phyloP scores from a whole-genome alignment of 345 rosid species.

The Salix udensis region DNA sequence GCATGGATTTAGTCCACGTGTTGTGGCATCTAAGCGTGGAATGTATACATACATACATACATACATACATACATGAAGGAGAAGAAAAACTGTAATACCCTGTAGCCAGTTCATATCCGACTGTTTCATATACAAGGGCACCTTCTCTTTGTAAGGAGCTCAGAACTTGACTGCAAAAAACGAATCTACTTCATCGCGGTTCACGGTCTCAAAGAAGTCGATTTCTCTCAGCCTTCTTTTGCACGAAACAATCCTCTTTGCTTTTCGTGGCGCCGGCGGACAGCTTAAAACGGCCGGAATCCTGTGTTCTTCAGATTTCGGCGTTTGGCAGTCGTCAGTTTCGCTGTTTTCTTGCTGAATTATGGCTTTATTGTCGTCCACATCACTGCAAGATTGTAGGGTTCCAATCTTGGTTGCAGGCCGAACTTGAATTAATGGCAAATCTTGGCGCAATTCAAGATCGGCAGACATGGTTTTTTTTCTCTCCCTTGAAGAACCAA shows the following conservation, averaged over 20 bases:
- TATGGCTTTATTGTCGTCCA: not conserved
- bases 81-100: not conserved
- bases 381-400: not conserved
- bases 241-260: conserved; percentile 16
- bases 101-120: not conserved
- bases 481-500: not conserved
- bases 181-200: conserved; percentile 28
- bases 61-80: not conserved
- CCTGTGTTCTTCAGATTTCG: conserved; percentile 29
- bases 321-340: conserved; percentile 16
- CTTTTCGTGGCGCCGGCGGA: conserved; percentile 44
- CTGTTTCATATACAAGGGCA: conserved; percentile 22
- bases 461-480: conserved; percentile 30
- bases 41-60: not conserved
- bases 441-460: conserved; percentile 30
- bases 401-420: conserved; percentile 11
- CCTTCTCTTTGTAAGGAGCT: conserved; percentile 11
- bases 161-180: conserved; percentile 21
- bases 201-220: conserved; percentile 38
- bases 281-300: conserved; percentile 30
- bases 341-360: not conserved
- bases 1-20: not conserved
- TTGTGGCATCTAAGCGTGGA: conserved; percentile 12
- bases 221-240: conserved; percentile 40
- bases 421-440: conserved; percentile 12